A percentile compares a stretch with the other conserved stretches of the same genome.
Conservation (phyloP, 371 early-diverging fungal genomes). For the Lichtheimia corymbifera region DNA sequence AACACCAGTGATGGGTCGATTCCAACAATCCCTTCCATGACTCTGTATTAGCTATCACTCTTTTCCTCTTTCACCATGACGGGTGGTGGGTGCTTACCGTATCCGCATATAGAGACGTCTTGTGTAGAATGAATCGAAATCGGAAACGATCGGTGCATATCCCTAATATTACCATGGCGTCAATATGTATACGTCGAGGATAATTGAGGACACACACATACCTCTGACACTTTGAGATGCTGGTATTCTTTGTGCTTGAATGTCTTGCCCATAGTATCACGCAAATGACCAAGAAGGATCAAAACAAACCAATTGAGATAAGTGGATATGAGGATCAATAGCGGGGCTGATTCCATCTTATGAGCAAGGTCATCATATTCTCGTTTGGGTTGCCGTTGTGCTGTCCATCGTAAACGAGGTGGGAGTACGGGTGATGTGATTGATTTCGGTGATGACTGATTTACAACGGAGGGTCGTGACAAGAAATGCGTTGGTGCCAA, state of each 20-base stretch:
- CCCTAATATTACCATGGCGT: constrained; percentile 49
- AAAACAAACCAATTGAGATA: constrained; percentile 93
- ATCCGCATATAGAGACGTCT: constrained; percentile 94
- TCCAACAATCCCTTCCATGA: constrained; percentile 86
- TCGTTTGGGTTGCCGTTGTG: constrained; percentile 3
- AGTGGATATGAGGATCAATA: constrained; percentile 83
- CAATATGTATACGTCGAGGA: neutral
- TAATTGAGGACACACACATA: constrained; percentile 16
- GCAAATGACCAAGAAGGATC: constrained; percentile 88
- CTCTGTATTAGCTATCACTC: neutral
- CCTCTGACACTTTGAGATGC: constrained; percentile 72
- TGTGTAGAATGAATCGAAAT: constrained; percentile 97
- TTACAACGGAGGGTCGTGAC: neutral
- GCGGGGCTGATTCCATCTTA: constrained; percentile 64
- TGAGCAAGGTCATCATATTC: constrained; percentile 19
- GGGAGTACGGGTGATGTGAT: neutral
- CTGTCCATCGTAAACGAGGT: constrained; percentile 7
- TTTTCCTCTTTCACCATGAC: neutral
- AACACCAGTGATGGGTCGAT: constrained; percentile 95
- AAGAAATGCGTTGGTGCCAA: constrained; percentile 2
- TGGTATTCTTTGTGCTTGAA: constrained; percentile 70
- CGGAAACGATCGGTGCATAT: constrained; percentile 89
- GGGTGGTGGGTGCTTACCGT: constrained; percentile 30
- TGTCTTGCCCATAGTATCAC: constrained; percentile 84
- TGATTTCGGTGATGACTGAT: constrained; percentile 1